Base-by-base conservation (phyloP, 257 asterid genomes). In the Solanum pennellii region DNA sequence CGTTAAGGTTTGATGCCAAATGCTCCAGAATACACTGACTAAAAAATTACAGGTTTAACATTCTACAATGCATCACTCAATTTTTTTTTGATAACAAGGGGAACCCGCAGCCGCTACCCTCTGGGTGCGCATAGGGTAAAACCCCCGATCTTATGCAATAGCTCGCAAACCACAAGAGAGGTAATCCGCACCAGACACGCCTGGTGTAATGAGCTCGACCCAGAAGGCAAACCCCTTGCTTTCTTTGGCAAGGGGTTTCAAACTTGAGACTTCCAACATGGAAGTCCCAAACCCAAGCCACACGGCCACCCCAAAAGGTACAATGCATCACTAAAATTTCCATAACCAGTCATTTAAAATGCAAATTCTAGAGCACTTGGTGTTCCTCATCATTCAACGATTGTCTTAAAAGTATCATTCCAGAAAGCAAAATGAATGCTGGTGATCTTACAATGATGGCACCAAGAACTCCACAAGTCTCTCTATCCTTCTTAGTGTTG, bases 391-490 rank as follows among this genome's bases (percentile, higher is more conserved):
- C 44, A 20, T 59, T 49, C 52, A 83, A 33, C 35, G 37, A 56
- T 33, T 27, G 37, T 31, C 29, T 21, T 37, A 49, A 83, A 82
- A 59, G 85, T 45, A 82, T 49, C 68, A 82, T 49, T 39, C 56
- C 6, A 74, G 52, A 82, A 82, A 39, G 25, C 18, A 44, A 39
- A 35, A 35, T 12, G 35, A 86, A 31, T n/a, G 84, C 42, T 41
- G 74, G 65, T 37, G 65, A 80, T 62, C 90, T 88, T 86, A 92
- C 95, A 49, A 93, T 92, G 59, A 85, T 89, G 72, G 95, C 93
- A n/a, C 93, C 94, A 88, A 93, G 94, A 87, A 90, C 89, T 89
- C 94, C 95, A 89, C 92, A 93, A 13, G 93, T 93, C 90, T 92
- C 93, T 27, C 90, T 86, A 92, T 89, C 82, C 69, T 90, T 90